Percentiles rank a stretch among this genome's conserved stretches.
Conservation (phyloP, 345 rosid genomes). For the Raphanus sativus region DNA sequence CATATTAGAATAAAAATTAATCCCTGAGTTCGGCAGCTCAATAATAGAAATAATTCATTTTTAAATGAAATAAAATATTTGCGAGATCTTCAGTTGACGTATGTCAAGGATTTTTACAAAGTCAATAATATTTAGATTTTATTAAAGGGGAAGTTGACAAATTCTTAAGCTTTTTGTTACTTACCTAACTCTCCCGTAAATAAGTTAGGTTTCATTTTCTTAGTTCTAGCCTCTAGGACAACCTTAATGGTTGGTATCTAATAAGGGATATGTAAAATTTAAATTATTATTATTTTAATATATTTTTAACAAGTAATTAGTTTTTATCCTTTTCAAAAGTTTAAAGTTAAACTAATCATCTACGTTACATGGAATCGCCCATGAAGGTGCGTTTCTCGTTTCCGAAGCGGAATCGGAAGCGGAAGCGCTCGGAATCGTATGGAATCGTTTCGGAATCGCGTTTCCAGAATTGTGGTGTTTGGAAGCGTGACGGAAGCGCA, state of each 20-base stretch:
- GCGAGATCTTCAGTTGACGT: slow-evolving; percentile 37
- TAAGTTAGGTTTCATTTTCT: not conserved
- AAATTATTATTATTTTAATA: no score
- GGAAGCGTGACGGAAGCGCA: not conserved
- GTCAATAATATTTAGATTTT: slow-evolving; percentile 22
- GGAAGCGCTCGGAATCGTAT: no score
- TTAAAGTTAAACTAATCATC: no score
- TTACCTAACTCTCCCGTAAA: not conserved
- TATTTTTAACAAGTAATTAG: no score
- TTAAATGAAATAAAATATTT: slow-evolving; percentile 28
- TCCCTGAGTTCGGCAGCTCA: slow-evolving; percentile 19
- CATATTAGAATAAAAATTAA: no score
- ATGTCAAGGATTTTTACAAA: slow-evolving; percentile 32
- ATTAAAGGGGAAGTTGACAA: slow-evolving; percentile 13
- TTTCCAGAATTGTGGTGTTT: not conserved
- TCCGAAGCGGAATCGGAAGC: no score
- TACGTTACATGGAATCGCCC: no score
- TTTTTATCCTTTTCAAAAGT: no score
- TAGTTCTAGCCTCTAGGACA: not conserved
- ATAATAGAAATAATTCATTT: not conserved
- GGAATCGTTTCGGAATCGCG: not conserved
- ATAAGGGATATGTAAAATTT: no score
- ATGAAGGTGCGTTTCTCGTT: no score
- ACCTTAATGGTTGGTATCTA: no score
- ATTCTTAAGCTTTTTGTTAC: not conserved